Evolutionary conservation across 352 stramenopile genomes (phyloP).

Genomic region (Albugo laibachii): DNA sequence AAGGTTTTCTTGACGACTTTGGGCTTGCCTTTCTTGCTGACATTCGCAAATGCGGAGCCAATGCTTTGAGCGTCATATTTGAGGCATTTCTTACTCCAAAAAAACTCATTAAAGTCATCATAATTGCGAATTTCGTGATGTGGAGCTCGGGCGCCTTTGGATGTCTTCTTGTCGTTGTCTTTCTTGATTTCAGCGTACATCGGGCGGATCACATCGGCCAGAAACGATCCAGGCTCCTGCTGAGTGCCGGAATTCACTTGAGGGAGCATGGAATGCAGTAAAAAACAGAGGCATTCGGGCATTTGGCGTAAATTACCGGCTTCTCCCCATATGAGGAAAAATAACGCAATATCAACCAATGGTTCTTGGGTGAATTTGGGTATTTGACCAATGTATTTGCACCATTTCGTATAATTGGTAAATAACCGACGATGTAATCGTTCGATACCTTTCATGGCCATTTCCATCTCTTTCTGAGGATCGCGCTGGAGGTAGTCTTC

Average conservation of each 20-base stretch:
- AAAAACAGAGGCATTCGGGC: slow-evolving; percentile 8
- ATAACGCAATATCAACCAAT: slow-evolving; percentile 7
- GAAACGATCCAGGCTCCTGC: slow-evolving; percentile 5
- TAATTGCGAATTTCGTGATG: slow-evolving; percentile 12
- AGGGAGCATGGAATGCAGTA: slow-evolving; percentile 7
- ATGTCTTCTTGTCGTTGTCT: slow-evolving; percentile 12
- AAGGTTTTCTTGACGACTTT: slow-evolving; percentile 13
- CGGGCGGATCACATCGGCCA: slow-evolving; percentile 5
- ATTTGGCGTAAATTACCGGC: slow-evolving; percentile 10
- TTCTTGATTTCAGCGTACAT: slow-evolving; percentile 10
- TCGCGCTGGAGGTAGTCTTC: background rate
- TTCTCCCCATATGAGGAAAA: slow-evolving; percentile 11
- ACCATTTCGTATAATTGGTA: slow-evolving; percentile 10
- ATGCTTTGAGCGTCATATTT: slow-evolving; percentile 10
- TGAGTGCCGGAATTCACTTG: background rate
- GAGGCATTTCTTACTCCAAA: slow-evolving; percentile 14
- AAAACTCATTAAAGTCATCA: slow-evolving; percentile 14
- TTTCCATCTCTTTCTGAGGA: background rate
- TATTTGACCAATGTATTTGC: slow-evolving; percentile 8
- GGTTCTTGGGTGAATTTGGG: slow-evolving; percentile 6
- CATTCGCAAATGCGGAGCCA: slow-evolving; percentile 5
- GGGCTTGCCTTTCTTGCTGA: slow-evolving; percentile 7
- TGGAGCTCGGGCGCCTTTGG: slow-evolving; percentile 6
- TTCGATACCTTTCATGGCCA: slow-evolving; percentile 3
- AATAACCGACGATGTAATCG: slow-evolving; percentile 5